Base-by-base conservation (phyloP, 768 basidiomycete species). In the Tubosaeta sp. region DNA sequence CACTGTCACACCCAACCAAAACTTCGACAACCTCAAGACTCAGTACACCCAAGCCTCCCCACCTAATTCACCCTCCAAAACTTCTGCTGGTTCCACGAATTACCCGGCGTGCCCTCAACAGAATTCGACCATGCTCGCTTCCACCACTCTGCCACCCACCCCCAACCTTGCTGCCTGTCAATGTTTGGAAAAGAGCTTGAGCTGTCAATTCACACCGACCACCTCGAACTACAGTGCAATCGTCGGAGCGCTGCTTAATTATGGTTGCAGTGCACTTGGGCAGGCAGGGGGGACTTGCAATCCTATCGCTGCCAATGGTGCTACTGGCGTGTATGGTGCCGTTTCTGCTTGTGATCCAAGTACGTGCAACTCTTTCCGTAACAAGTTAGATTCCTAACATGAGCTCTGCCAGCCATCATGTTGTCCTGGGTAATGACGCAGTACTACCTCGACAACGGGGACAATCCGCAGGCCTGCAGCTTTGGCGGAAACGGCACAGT, bases 401-500 rank as follows among this genome's bases (percentile, higher is more conserved):
- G 34, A 43, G 55, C 53, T 46, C 49, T 6, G 38, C 25, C 53
- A 90, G 90, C 80, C 38, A 76, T 87, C 69, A 86, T 91, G 75
- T 70, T 92, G 33, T 90, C 88, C 19, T 95, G 81, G 66, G 83
- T 86, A 44, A 88, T 95, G 82, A 87, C 81, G 66, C 73, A 83
- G 53, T 92, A 80, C 67, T 95, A 86, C 64, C 82, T 88, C 61
- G 66, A 74, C 29, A 80, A 79, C 50, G 79, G 78, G 66, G 78
- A 79, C 55, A 71, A 83, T 49, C 63, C 72, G 16, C 72, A 78
- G 47, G 76, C 88, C 8, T 95, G 93, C 71, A 81, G 78, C 72
- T 95, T 97, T 65, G 68, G 69, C 48, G 91, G 93, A 8, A 97
- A 97, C 64, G 93, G 84, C 6, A 91, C 89, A 14, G 74, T 91